Percentiles rank a stretch among this genome's conserved stretches.
Conservation (phyloP, 495 filamentous ascomycete species). For the Hypoxylon trugodes region DNA sequence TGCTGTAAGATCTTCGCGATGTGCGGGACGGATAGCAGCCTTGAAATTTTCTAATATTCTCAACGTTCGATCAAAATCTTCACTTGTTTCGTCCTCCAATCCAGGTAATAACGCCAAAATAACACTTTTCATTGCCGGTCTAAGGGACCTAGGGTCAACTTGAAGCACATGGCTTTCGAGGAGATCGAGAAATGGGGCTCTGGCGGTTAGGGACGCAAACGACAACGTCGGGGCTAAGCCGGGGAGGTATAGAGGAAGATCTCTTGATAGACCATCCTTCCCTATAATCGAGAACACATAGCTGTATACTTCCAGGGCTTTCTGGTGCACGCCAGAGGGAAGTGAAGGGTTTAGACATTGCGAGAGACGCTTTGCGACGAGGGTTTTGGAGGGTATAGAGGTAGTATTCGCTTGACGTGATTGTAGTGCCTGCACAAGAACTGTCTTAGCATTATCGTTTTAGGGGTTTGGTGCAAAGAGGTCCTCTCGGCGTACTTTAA, state of each 20-base stretch:
- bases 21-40: slow-evolving; percentile 63
- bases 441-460: slow-evolving; percentile 22
- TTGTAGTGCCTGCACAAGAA: slow-evolving; percentile 78
- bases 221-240: slow-evolving; percentile 87
- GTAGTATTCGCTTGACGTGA: slow-evolving; percentile 74
- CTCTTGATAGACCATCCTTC: slow-evolving; percentile 75
- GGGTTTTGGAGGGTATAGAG: slow-evolving; percentile 81
- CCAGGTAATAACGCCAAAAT: slow-evolving; percentile 87
- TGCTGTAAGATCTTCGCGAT: slow-evolving; percentile 57
- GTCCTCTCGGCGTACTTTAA: slow-evolving; percentile 81
- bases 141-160: slow-evolving; percentile 71
- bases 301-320: slow-evolving; percentile 90
- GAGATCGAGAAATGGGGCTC: slow-evolving; percentile 82
- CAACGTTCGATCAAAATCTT: slow-evolving; percentile 92
- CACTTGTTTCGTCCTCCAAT: slow-evolving; percentile 93
- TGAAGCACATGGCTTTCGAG: slow-evolving; percentile 81
- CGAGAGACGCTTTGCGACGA: slow-evolving; percentile 88
- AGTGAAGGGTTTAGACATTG: slow-evolving; percentile 94
- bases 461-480: neutral
- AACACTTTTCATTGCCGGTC: slow-evolving; percentile 88
- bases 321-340: slow-evolving; percentile 98
- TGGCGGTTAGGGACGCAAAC: slow-evolving; percentile 90
- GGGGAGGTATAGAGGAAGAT: slow-evolving; percentile 87
- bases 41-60: slow-evolving; percentile 81
- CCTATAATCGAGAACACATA: slow-evolving; percentile 85